phyloP scores from a whole-genome alignment of 257 asterid genomes.

The Apocynum venetum region DNA sequence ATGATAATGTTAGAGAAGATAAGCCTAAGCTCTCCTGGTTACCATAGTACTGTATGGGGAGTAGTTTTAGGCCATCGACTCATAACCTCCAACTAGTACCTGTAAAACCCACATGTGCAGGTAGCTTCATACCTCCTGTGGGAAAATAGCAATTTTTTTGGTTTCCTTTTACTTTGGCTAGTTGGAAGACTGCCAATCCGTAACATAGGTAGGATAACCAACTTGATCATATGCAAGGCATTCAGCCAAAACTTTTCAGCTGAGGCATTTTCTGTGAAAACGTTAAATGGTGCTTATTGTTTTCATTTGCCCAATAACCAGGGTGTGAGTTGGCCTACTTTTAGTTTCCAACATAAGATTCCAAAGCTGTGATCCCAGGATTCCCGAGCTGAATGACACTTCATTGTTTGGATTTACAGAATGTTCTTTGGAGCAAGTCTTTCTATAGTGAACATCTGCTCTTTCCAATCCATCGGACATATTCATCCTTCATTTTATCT shows the following conservation, averaged over 20 bases:
- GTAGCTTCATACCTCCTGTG: conserved; percentile 1
- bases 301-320: neutral
- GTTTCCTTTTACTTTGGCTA: neutral
- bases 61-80: neutral
- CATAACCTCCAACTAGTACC: neutral
- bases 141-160: neutral
- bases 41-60: neutral
- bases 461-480: too few species aligned
- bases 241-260: neutral
- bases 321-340: too few species aligned
- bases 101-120: neutral
- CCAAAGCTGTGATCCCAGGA: too few species aligned
- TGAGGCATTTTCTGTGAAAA: neutral
- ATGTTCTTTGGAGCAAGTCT: too few species aligned
- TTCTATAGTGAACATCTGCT: too few species aligned
- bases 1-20: neutral
- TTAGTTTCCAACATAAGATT: too few species aligned
- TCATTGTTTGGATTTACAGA: too few species aligned
- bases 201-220: neutral
- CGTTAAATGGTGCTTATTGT: neutral
- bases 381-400: too few species aligned
- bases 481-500: too few species aligned
- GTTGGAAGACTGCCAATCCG: neutral
- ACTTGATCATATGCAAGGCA: neutral
- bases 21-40: neutral